Percentiles rank a stretch among this genome's conserved stretches.
Evolutionary conservation across 257 asterid genomes (phyloP).

Genomic region (Galeopsis tetrahit): DNA sequence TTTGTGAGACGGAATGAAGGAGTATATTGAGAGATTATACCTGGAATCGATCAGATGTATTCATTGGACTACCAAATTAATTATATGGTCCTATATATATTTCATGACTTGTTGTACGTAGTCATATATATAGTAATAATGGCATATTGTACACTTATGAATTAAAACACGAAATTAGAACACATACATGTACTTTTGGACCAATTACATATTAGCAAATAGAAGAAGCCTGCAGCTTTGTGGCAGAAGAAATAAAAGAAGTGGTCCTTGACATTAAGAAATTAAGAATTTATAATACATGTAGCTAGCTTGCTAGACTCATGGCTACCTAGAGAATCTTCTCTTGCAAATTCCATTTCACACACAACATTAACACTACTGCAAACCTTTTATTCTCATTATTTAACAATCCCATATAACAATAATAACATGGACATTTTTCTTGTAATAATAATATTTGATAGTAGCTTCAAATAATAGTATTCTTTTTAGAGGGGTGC

Average conservation of each 20-base stretch:
- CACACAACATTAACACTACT: neutral
- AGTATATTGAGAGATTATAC: too few species aligned
- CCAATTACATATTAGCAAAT: neutral
- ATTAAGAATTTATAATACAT: constrained; percentile 27
- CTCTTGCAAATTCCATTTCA: constrained; percentile 24
- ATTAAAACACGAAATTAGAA: too few species aligned
- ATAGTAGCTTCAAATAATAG: constrained; percentile 9
- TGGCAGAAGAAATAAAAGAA: constrained; percentile 4
- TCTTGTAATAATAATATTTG: neutral
- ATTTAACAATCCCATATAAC: constrained; percentile 18
- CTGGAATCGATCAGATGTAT: too few species aligned
- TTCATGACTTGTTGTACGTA: too few species aligned
- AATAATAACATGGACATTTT: constrained; percentile 31
- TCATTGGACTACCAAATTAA: too few species aligned
- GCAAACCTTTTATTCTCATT: constrained; percentile 35
- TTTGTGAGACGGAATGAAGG: too few species aligned
- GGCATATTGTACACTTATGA: too few species aligned
- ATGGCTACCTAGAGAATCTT: constrained; percentile 39
- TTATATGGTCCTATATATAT: too few species aligned
- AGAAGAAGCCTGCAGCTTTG: neutral
- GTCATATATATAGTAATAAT: too few species aligned
- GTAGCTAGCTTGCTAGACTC: constrained; percentile 28
- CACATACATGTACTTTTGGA: too few species aligned
- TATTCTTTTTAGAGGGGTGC: constrained; percentile 14
- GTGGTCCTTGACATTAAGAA: constrained; percentile 37